Evolutionary conservation across 2,329 filamentous ascomycete genomes (phyloP).

Genomic region (Xylaria hypoxylon): DNA sequence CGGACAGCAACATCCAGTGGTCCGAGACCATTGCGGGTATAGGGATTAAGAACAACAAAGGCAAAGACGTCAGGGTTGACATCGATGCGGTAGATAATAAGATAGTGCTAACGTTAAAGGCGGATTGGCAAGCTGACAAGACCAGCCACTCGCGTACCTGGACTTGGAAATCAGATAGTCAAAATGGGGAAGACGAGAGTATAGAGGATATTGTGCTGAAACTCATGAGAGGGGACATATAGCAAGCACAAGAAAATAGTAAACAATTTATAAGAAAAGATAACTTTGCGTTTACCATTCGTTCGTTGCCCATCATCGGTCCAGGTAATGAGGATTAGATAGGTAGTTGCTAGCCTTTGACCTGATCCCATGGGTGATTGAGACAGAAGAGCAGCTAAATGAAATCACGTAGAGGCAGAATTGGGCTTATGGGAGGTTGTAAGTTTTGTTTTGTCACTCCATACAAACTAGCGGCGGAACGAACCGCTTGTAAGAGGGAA

Average conservation of each 20-base stretch:
- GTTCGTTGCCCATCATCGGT: neutral
- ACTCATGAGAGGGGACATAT: slow-evolving; percentile 34
- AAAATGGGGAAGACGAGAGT: slow-evolving; percentile 7
- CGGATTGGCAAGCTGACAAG: slow-evolving; percentile 33
- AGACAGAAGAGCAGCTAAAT: too few relatives aligned
- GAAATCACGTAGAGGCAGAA: too few relatives aligned
- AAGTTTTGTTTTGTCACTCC: too few relatives aligned
- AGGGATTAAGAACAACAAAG: slow-evolving; percentile 40
- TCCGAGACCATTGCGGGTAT: slow-evolving; percentile 44
- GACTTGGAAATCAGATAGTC: slow-evolving; percentile 41
- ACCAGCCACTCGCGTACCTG: slow-evolving; percentile 27
- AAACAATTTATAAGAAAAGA: neutral
- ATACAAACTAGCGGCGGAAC: too few relatives aligned
- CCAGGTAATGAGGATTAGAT: neutral
- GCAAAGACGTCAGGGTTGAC: slow-evolving; percentile 36
- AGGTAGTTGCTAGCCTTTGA: too few relatives aligned
- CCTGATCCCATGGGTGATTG: too few relatives aligned
- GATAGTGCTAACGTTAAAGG: slow-evolving; percentile 53
- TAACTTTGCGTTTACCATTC: neutral
- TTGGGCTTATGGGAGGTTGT: neutral
- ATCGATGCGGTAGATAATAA: slow-evolving; percentile 61
- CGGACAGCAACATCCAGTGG: slow-evolving; percentile 42
- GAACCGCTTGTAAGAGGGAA: too few relatives aligned
- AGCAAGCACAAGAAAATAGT: neutral
- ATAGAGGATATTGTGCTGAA: slow-evolving; percentile 36